These are phyloP conservation scores for Crithidia thermophila DNA, from an alignment of 208 protist species.

Conservation along the genomic window DNA sequence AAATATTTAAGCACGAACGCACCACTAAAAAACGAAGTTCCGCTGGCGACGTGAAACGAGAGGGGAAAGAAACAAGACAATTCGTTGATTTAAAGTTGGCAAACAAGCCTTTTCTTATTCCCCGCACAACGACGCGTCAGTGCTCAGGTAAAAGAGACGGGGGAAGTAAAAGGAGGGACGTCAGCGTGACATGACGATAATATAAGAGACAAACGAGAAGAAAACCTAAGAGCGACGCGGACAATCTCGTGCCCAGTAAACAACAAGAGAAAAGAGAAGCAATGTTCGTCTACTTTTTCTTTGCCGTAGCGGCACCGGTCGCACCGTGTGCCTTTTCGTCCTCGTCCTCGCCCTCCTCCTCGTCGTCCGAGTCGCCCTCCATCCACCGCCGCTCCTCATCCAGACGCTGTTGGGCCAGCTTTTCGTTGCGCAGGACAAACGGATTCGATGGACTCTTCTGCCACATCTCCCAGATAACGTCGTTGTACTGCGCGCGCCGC, in stretches of 20 bases:
- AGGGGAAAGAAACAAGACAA: constrained; percentile 1
- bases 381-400: constrained; percentile 82
- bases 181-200: too few relatives aligned
- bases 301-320: background rate
- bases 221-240: too few relatives aligned
- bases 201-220: too few relatives aligned
- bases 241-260: too few relatives aligned
- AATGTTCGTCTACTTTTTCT: background rate
- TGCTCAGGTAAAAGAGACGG: background rate
- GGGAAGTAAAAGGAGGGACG: background rate
- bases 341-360: constrained; percentile 38
- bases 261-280: background rate
- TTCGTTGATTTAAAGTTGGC: background rate
- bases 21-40: too few relatives aligned
- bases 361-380: constrained; percentile 52
- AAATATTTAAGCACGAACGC: too few relatives aligned
- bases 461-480: constrained; percentile 90
- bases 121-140: background rate
- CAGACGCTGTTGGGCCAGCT: constrained; percentile 54
- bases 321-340: background rate
- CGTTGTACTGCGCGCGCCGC: constrained; percentile 89
- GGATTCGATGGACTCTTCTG: constrained; percentile 81
- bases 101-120: background rate
- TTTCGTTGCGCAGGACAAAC: constrained; percentile 85
- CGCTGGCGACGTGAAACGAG: too few relatives aligned